These are phyloP conservation scores for Bothriochloa decipiens DNA, from an alignment of 176 grass and related monocot species.

Conservation along the genomic window DNA sequence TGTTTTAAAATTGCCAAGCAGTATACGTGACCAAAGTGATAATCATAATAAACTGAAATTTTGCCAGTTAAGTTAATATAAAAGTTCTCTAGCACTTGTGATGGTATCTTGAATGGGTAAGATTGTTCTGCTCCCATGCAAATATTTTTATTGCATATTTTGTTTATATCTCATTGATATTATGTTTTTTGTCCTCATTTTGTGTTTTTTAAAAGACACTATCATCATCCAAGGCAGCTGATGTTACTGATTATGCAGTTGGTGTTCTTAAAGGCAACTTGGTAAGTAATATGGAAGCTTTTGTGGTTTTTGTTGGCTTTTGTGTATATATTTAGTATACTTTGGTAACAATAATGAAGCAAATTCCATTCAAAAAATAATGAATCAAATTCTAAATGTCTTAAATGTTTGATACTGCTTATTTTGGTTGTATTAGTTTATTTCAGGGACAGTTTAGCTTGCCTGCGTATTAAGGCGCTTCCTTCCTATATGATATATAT, in stretches of 20 bases:
- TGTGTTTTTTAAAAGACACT: slow-evolving; percentile 58
- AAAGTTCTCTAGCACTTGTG: background rate
- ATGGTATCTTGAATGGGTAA: slow-evolving; percentile 14
- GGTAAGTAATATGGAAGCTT: slow-evolving; percentile 47
- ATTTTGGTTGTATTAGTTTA: slow-evolving; percentile 16
- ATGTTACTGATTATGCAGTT: slow-evolving; percentile 71
- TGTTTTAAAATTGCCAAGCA: background rate
- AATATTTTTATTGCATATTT: background rate
- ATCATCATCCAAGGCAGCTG: slow-evolving; percentile 63
- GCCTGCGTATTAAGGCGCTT: slow-evolving; percentile 17
- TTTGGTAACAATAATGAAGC: background rate
- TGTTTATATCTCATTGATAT: slow-evolving; percentile 14
- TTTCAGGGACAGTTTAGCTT: background rate
- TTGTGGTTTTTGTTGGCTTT: background rate
- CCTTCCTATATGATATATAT: background rate
- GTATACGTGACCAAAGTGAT: background rate
- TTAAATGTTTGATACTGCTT: slow-evolving; percentile 1
- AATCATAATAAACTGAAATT: background rate
- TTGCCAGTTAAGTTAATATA: background rate
- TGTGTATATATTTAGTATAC: background rate
- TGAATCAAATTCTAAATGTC: background rate
- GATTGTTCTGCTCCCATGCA: slow-evolving; percentile 10
- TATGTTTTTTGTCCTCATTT: slow-evolving; percentile 23
- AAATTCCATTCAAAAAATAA: background rate
- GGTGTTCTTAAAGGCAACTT: slow-evolving; percentile 75